Base-by-base conservation (phyloP, 345 rosid genomes). In the Brassica incana region DNA sequence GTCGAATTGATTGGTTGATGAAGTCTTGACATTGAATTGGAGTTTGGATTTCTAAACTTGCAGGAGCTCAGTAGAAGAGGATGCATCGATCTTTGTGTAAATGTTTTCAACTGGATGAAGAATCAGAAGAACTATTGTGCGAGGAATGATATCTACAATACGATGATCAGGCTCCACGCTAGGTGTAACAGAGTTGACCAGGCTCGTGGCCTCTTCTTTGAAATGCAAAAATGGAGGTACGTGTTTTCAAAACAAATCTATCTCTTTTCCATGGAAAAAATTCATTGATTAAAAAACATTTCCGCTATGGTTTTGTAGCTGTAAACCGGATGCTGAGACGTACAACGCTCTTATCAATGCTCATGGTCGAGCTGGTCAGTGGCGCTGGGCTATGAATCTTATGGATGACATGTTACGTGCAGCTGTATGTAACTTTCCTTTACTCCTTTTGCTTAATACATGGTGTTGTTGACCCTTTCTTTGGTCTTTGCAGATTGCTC, bases 351-450 rank as follows among this genome's bases (percentile, higher is more conserved):
- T 94, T 43, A 92, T 92, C 75, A 85, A 88, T 80, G 97, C 93
- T 15, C 98, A 94, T 84, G 98, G 97, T 72, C 89, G 93, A 71
- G 83, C 87, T 10, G 93, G 97, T 76, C 97, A 94, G 65, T 92
- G 97, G 97, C 97, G 97, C 33, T 94, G 98, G 98, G 95, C 97
- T 14, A 85, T 88, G 90, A 94, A 94, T 85, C 90, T 92, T 74
- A 83, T 89, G 93, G 92, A 90, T 16, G 97, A 92, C 77, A 92
- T 94, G 97, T 86, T 92, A 65, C 88, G 86, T 5, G 86, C 84
- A 77, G 92, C 97, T 90, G 98, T 94, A 86, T 79, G 97, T 90
- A 86, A 72, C 83, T 83, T 66, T 80, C 61, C 83, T 80, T 78
- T 71, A 71, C 83, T 85, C 67, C 60, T 81, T 69, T 87, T 60